Percentiles rank a stretch among this genome's conserved stretches.
Conservation (phyloP, 1,284 basidiomycete species). For the Hortiboletus rubellus region DNA sequence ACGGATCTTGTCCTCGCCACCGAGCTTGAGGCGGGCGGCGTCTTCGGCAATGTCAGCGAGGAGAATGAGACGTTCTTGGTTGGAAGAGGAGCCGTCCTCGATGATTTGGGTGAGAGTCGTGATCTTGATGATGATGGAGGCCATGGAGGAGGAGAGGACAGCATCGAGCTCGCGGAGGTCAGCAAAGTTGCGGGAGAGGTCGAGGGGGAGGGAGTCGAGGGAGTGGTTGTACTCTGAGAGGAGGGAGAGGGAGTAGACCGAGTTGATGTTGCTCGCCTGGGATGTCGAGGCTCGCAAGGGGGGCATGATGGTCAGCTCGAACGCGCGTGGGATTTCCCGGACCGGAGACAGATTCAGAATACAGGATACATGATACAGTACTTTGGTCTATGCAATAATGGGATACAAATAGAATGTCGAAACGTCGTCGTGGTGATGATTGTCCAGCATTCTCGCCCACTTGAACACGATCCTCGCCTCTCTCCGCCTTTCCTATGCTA, state of each 20-base stretch:
- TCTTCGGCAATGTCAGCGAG: slow-evolving; percentile 94
- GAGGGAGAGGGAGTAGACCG: slow-evolving; percentile 63
- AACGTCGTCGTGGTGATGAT: neutral
- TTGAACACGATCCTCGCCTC: neutral
- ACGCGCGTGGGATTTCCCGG: slow-evolving; percentile 31
- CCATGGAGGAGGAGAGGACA: slow-evolving; percentile 86
- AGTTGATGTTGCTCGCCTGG: slow-evolving; percentile 38
- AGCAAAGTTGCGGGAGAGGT: slow-evolving; percentile 91
- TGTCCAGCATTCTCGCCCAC: neutral
- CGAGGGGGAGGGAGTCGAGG: slow-evolving; percentile 91
- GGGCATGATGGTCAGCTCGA: slow-evolving; percentile 20
- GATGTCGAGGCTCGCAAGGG: slow-evolving; percentile 32
- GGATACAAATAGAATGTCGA: slow-evolving; percentile 32
- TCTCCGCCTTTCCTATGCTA: slow-evolving; percentile 24
- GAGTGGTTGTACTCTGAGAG: slow-evolving; percentile 87
- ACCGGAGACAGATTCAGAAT: slow-evolving; percentile 20
- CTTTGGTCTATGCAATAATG: slow-evolving; percentile 14
- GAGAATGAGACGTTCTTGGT: slow-evolving; percentile 82
- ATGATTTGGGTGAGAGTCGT: slow-evolving; percentile 74
- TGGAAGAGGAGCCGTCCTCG: slow-evolving; percentile 64
- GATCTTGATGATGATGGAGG: slow-evolving; percentile 78
- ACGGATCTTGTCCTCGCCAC: slow-evolving; percentile 98
- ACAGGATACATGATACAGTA: slow-evolving; percentile 23
- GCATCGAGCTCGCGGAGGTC: slow-evolving; percentile 98
- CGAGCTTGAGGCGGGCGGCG: slow-evolving; percentile 87